Base-by-base conservation (phyloP, 441 rosid genomes). In the Adansonia rubrostipa region DNA sequence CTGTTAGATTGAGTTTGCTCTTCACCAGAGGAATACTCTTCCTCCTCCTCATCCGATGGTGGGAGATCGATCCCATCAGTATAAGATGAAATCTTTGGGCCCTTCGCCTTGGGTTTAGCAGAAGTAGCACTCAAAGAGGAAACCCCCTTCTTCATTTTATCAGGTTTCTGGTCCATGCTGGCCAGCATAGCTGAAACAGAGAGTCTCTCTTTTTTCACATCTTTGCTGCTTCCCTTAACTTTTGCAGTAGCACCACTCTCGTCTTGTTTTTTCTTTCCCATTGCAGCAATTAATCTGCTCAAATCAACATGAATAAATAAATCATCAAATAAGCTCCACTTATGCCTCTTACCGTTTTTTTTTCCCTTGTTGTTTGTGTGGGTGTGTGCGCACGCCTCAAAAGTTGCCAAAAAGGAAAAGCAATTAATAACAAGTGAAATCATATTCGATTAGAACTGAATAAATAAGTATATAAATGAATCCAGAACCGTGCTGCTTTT, bases 171-270 rank as follows among this genome's bases (percentile, higher is more conserved):
- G 77, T 95, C 99, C 94, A 92, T 92, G 74, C 85, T 86, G 10
- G 94, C 93, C 81, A 95, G 94, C 96, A 92, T 86, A 28, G 91
- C 96, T 10, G 95, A 85, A 75, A 95, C 92, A 0, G 97, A 92
- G 14, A 91, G n/a, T 78, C 84, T 91, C 85, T 92, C 94, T 74
- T 82, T 85, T 83, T 85, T 92, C 13, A 83, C 83, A 64, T 89
- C 93, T 84, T 92, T 92, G 68, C 71, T 79, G 86, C 79, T 82
- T 33, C 85, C 74, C 81, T 88, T 89, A 15, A 53, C 79, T 75
- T 91, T 91, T 0, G 78, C 3, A 61, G 86, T 47, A 58, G 83
- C 80, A 11, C 60, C 89, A 72, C 79, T 74, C 54, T 85, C 93
- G 14, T 93, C 97, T 1, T 84, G 61, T 77, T 92, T 95, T 86